Percentiles rank a stretch among this genome's conserved stretches.
Evolutionary conservation across 805 yeast genomes (phyloP).

Genomic region (Teunomyces panamensis): DNA sequence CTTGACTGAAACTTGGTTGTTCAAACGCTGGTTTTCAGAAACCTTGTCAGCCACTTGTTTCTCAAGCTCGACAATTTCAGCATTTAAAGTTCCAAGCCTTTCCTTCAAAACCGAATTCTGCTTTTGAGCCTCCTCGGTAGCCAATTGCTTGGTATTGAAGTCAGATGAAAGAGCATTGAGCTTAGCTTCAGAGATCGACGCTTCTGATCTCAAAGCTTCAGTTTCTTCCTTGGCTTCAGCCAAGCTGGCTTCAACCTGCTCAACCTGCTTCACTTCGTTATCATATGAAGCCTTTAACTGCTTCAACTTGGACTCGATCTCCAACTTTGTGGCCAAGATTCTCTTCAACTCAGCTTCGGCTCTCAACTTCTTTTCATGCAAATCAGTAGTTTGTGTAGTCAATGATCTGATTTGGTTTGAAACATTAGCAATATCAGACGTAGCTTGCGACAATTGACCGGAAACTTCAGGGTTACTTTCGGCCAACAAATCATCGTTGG

Average conservation of each 20-base stretch:
- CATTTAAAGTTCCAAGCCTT: slow-evolving; percentile 61
- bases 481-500: slow-evolving; percentile 51
- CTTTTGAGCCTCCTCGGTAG: slow-evolving; percentile 65
- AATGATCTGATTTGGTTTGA: slow-evolving; percentile 82
- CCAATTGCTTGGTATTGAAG: slow-evolving; percentile 56
- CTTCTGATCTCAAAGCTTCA: slow-evolving; percentile 66
- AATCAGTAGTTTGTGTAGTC: slow-evolving; percentile 66
- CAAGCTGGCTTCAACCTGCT: slow-evolving; percentile 64
- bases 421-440: slow-evolving; percentile 81
- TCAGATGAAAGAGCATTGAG: slow-evolving; percentile 67
- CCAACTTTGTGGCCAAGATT: slow-evolving; percentile 62
- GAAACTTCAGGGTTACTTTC: slow-evolving; percentile 53
- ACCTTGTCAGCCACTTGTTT: slow-evolving; percentile 51
- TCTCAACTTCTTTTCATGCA: slow-evolving; percentile 65
- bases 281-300: slow-evolving; percentile 70
- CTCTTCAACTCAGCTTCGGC: slow-evolving; percentile 77
- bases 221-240: slow-evolving; percentile 61
- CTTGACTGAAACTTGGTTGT: slow-evolving; percentile 61
- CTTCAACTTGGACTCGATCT: slow-evolving; percentile 68
- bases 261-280: slow-evolving; percentile 72
- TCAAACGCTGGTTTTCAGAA: slow-evolving; percentile 57
- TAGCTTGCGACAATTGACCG: slow-evolving; percentile 69
- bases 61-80: slow-evolving; percentile 60
- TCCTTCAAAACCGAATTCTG: slow-evolving; percentile 66
- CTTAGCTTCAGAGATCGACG: slow-evolving; percentile 75